Evolutionary conservation across 2,329 filamentous ascomycete species (phyloP).

Genomic region (Paraconiothyrium sp.): DNA sequence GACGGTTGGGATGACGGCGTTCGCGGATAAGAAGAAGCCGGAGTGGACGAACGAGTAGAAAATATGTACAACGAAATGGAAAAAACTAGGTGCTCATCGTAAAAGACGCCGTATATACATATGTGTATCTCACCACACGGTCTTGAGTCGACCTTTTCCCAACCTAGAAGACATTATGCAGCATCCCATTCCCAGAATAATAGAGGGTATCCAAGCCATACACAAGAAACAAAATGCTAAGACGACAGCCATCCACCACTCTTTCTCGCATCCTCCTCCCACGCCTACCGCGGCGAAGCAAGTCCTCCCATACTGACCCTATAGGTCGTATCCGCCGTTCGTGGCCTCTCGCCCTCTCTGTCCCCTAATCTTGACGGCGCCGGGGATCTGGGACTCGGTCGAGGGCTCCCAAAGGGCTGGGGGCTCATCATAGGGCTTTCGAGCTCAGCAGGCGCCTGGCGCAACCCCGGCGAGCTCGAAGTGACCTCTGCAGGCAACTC

Average conservation of each 20-base stretch:
- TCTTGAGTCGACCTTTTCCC: background rate
- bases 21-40: constrained; percentile 71
- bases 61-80: background rate
- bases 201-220: constrained; percentile 4
- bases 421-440: constrained; percentile 34
- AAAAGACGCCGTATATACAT: background rate
- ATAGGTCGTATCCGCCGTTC: constrained; percentile 4
- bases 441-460: constrained; percentile 24
- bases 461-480: background rate
- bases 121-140: background rate
- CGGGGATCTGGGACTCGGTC: background rate
- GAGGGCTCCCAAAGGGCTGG: background rate
- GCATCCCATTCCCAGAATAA: background rate
- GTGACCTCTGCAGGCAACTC: constrained; percentile 30
- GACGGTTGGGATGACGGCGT: constrained; percentile 95
- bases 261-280: too few species aligned
- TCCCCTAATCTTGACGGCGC: background rate
- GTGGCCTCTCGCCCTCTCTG: background rate
- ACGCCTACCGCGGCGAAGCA: background rate
- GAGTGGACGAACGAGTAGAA: constrained; percentile 12
- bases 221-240: constrained; percentile 12
- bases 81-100: background rate
- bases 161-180: background rate
- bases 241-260: background rate
- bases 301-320: background rate